Evolutionary conservation across 2,329 filamentous ascomycete genomes (phyloP).

Genomic region (Aspergillus caelatus): DNA sequence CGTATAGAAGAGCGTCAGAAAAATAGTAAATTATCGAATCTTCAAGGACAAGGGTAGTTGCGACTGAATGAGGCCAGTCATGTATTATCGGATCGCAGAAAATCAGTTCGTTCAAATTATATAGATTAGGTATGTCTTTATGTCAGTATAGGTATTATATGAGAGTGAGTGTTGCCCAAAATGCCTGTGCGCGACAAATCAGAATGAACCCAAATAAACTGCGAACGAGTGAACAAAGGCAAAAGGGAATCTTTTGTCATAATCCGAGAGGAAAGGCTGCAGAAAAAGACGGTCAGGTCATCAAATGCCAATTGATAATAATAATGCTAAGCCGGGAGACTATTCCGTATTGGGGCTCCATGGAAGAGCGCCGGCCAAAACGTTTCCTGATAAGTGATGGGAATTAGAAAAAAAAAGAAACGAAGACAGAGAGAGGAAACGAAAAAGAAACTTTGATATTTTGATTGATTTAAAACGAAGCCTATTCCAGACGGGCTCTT

Average conservation of each 20-base stretch:
- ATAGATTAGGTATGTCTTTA: neutral
- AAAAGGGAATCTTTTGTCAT: neutral
- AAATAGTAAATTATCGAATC: neutral
- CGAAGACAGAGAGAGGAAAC: neutral
- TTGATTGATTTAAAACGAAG: neutral
- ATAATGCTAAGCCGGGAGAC: neutral
- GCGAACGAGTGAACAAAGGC: neutral
- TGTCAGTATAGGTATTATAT: neutral
- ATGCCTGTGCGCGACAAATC: neutral
- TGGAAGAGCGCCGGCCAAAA: neutral
- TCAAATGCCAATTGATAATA: neutral
- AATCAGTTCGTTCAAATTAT: neutral
- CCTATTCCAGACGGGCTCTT: too few relatives aligned
- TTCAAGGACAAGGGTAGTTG: neutral
- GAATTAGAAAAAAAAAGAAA: neutral
- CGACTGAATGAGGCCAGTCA: neutral
- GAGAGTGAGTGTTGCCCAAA: neutral
- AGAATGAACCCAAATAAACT: neutral
- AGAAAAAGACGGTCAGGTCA: slow-evolving; percentile 8
- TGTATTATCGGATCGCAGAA: neutral
- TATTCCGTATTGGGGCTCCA: neutral
- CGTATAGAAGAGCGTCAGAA: neutral
- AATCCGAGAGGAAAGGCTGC: neutral
- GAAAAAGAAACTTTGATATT: neutral
- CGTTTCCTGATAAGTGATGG: neutral